phyloP scores from a whole-genome alignment of 768 basidiomycete genomes.

The Leccinum fibrillosum region DNA sequence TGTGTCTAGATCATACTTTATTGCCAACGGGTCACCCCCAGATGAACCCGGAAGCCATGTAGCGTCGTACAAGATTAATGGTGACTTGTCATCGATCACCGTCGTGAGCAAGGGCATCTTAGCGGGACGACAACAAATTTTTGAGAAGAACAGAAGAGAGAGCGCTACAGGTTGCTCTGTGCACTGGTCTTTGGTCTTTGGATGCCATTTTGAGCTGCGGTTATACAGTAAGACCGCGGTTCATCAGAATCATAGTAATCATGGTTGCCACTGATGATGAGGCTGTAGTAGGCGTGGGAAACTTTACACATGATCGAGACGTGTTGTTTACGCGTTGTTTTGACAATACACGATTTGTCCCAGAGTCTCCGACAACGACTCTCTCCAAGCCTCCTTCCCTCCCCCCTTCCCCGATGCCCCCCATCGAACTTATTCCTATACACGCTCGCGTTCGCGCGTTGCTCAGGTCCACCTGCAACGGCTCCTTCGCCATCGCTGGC shows the following conservation, averaged over 20 bases:
- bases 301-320: constrained; percentile 13
- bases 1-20: constrained; percentile 7
- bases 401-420: constrained; percentile 63
- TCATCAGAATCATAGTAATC: too few relatives aligned
- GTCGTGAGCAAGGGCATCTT: constrained; percentile 25
- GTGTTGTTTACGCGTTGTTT: constrained; percentile 31
- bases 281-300: constrained; percentile 15
- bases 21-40: constrained; percentile 5
- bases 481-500: constrained; percentile 54
- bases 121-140: background rate
- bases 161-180: too few relatives aligned
- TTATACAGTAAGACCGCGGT: too few relatives aligned
- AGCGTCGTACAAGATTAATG: too few relatives aligned
- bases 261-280: too few relatives aligned
- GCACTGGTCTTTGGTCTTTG: too few relatives aligned
- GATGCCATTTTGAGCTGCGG: too few relatives aligned
- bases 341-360: constrained; percentile 4
- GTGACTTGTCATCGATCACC: constrained; percentile 32
- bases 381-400: constrained; percentile 31
- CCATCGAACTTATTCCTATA: constrained; percentile 41
- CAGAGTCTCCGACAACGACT: constrained; percentile 12
- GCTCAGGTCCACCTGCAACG: constrained; percentile 69
- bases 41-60: background rate
- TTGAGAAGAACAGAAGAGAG: too few relatives aligned
- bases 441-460: constrained; percentile 64